phyloP scores from a whole-genome alignment of 192 early-diverging fungal genomes.

The Umbelopsis isabellina region DNA sequence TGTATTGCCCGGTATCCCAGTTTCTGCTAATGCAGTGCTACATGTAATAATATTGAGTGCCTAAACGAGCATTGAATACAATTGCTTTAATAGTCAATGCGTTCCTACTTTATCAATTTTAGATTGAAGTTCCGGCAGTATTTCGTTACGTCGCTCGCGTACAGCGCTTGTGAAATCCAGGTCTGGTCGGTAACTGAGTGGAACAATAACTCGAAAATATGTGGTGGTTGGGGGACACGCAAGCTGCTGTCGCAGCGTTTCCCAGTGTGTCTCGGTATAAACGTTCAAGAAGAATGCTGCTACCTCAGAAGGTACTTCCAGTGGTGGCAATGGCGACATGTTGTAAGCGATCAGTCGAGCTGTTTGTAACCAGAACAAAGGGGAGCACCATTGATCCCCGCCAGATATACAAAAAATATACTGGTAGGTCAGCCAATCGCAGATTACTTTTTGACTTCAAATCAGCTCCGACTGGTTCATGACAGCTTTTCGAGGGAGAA shows the following conservation, averaged over 20 bases:
- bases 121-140: not conserved
- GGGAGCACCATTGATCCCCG: no score
- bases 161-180: not conserved
- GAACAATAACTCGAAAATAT: slow-evolving; percentile 16
- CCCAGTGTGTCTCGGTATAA: not conserved
- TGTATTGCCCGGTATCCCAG: slow-evolving; percentile 11
- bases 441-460: no score
- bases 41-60: not conserved
- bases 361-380: no score
- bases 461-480: no score
- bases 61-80: no score
- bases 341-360: not conserved
- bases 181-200: not conserved
- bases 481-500: not conserved
- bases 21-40: slow-evolving; percentile 5
- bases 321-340: not conserved
- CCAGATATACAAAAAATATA: no score
- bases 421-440: no score
- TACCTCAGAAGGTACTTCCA: not conserved
- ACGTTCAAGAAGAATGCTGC: not conserved
- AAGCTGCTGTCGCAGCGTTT: not conserved
- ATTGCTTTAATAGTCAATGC: not conserved
- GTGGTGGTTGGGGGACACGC: not conserved
- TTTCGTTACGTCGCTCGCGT: not conserved
- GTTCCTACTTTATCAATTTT: not conserved